Percentiles rank a stretch among this genome's conserved stretches.
These are phyloP conservation scores for Pichia sp. DNA, from an alignment of 1,139 yeast species.

Conservation along the genomic window DNA sequence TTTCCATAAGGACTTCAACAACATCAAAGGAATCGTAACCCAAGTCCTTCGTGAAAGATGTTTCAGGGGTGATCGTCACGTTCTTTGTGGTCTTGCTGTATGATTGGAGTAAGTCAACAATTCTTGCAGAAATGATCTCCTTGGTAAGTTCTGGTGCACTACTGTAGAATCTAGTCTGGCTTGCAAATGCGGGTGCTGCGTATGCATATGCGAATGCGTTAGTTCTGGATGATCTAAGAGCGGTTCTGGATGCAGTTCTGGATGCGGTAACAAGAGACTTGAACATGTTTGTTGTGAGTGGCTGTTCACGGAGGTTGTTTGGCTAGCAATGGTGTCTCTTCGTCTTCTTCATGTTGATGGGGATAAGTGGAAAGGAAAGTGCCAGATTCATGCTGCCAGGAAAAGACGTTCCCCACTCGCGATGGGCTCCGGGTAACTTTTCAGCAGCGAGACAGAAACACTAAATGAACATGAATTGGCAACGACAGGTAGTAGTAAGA, in stretches of 20 bases:
- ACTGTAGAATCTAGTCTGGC: conserved; percentile 42
- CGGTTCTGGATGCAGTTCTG: conserved; percentile 5
- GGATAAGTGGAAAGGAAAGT: no score
- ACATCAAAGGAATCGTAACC: conserved; percentile 85
- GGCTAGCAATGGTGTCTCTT: neutral
- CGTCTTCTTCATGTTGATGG: no score
- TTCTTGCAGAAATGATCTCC: conserved; percentile 67
- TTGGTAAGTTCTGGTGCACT: conserved; percentile 60
- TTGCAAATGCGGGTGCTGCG: neutral
- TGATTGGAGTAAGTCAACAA: conserved; percentile 70
- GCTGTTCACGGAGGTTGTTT: no score
- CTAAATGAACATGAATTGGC: no score
- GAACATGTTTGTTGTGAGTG: no score
- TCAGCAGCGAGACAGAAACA: no score
- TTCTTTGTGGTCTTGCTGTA: conserved; percentile 57
- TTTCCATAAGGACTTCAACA: conserved; percentile 85
- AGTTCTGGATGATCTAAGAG: neutral
- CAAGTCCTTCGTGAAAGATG: conserved; percentile 66
- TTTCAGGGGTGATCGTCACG: conserved; percentile 44
- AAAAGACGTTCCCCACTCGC: no score
- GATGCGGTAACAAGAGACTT: conserved; percentile 9
- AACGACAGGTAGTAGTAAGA: no score
- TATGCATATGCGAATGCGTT: conserved; percentile 1
- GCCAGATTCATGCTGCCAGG: no score
- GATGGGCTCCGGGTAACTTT: no score